These are phyloP conservation scores for Dalbergia cochinchinensis DNA, from an alignment of 306 rosid species.

Conservation along the genomic window DNA sequence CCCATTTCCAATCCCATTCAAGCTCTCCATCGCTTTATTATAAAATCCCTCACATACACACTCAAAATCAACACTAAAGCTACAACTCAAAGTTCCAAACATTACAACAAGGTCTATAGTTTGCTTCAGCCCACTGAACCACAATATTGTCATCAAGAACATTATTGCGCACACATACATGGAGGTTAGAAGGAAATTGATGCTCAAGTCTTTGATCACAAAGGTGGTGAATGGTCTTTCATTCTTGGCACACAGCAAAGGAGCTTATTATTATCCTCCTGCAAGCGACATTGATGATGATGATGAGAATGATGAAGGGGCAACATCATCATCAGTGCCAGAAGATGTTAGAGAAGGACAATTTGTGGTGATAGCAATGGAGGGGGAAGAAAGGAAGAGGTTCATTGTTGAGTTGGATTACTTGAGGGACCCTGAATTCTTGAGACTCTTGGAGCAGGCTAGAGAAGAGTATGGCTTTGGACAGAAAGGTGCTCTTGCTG, in stretches of 20 bases:
- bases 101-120: not conserved
- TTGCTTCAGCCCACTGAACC: slow-evolving; percentile 33
- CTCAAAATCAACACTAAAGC: not conserved
- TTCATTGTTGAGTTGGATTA: slow-evolving; percentile 65
- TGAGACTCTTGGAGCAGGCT: slow-evolving; percentile 66
- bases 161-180: not conserved
- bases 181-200: slow-evolving; percentile 44
- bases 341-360: slow-evolving; percentile 66
- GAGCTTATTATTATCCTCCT: not conserved
- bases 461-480: slow-evolving; percentile 71
- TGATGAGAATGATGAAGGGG: not conserved
- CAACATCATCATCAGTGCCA: slow-evolving; percentile 29
- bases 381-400: slow-evolving; percentile 69
- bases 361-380: slow-evolving; percentile 70
- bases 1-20: slow-evolving; percentile 1
- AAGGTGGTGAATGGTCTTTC: slow-evolving; percentile 55
- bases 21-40: not conserved
- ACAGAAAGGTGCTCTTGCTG: slow-evolving; percentile 73
- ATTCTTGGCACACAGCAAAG: slow-evolving; percentile 40
- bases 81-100: not conserved
- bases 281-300: slow-evolving; percentile 34
- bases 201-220: slow-evolving; percentile 50
- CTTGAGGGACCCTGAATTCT: slow-evolving; percentile 62
- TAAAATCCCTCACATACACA: slow-evolving; percentile 26
- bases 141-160: not conserved